phyloP scores from a whole-genome alignment of 371 early-diverging fungal genomes.

The Mortierella sp. region DNA sequence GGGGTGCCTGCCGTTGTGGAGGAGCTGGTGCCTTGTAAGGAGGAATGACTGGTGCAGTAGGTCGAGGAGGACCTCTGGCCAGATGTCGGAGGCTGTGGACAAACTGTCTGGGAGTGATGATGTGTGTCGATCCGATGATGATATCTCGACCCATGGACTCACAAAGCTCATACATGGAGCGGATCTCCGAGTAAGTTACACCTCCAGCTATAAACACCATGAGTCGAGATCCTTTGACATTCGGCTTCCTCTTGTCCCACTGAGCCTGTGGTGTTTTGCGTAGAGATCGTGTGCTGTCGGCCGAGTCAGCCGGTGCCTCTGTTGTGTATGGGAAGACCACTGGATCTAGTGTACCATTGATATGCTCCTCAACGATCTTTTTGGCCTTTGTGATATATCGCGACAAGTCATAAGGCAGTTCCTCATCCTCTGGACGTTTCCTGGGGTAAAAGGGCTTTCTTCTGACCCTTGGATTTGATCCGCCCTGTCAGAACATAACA shows the following conservation, averaged over 20 bases:
- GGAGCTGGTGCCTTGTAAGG: constrained; percentile 32
- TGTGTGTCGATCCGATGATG: constrained; percentile 85
- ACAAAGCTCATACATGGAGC: constrained; percentile 85
- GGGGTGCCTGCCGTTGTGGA: constrained; percentile 18
- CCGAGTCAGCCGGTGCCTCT: constrained; percentile 57
- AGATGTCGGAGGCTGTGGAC: constrained; percentile 69
- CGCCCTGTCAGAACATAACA: no score
- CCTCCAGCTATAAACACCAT: constrained; percentile 92
- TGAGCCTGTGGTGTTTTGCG: constrained; percentile 36
- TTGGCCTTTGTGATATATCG: constrained; percentile 77
- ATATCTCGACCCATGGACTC: constrained; percentile 79
- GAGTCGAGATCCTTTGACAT: constrained; percentile 58
- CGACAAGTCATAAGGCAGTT: constrained; percentile 73
- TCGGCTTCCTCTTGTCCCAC: constrained; percentile 54
- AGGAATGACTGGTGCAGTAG: constrained; percentile 29
- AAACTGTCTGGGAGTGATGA: constrained; percentile 83
- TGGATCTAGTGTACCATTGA: constrained; percentile 68
- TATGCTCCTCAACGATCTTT: constrained; percentile 62
- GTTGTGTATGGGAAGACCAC: constrained; percentile 69
- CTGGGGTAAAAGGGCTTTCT: constrained; percentile 42
- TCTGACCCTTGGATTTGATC: constrained; percentile 22
- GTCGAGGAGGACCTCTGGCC: constrained; percentile 28
- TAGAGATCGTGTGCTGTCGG: constrained; percentile 33
- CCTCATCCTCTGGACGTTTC: constrained; percentile 63
- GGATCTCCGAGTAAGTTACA: constrained; percentile 91